Conservation (phyloP, 352 stramenopile species). For the Phytophthora citricola region DNA sequence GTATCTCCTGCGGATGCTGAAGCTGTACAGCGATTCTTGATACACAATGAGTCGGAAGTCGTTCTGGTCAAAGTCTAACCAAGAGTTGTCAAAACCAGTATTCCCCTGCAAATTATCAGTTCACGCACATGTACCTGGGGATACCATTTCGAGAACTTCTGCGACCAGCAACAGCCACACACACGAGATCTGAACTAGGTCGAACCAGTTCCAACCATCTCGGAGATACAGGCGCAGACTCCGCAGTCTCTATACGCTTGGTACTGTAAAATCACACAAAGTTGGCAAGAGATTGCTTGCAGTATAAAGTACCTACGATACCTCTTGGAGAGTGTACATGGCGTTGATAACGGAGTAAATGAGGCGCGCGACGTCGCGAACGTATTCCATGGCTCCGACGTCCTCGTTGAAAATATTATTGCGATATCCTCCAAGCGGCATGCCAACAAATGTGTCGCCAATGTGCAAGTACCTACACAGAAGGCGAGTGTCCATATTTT, state of each 20-base stretch:
- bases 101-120: too few species aligned
- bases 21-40: conserved; percentile 69
- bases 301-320: conserved; percentile 18
- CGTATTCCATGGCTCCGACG: conserved; percentile 53
- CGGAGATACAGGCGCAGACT: conserved; percentile 67
- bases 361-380: conserved; percentile 60
- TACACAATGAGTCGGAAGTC: conserved; percentile 67
- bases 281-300: neutral
- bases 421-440: conserved; percentile 77
- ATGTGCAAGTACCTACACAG: conserved; percentile 71
- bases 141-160: conserved; percentile 55
- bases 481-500: neutral
- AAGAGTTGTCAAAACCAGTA: neutral
- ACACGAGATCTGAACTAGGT: conserved; percentile 73
- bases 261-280: conserved; percentile 20
- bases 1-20: conserved; percentile 63
- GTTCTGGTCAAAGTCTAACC: conserved; percentile 17
- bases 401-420: conserved; percentile 56
- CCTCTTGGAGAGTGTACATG: conserved; percentile 73
- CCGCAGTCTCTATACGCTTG: conserved; percentile 54
- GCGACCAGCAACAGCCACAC: conserved; percentile 71
- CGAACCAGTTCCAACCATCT: conserved; percentile 84
- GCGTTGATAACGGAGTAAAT: conserved; percentile 75
- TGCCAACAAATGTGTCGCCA: conserved; percentile 71
- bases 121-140: conserved; percentile 13